Evolutionary conservation across 2,329 filamentous ascomycete genomes (phyloP), one percentile per base, ranked within the genome.

Genomic region (Hypocrella siamensis): DNA sequence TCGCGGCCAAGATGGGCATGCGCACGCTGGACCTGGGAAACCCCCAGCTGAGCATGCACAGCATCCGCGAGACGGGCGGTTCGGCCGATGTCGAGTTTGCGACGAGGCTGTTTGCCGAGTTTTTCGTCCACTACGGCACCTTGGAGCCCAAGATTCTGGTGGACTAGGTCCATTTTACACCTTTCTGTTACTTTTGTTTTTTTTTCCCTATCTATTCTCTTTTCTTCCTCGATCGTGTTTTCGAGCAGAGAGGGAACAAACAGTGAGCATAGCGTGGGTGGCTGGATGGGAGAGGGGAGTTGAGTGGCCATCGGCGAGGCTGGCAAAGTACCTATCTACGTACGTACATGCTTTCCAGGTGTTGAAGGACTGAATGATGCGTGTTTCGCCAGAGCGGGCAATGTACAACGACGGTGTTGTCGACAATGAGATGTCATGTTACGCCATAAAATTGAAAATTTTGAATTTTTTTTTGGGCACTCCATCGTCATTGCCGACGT

Each of bases 11-110:
- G 36, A 62, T 96, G 45, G 90, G 90, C 35, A 75, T 84, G 33
- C 68, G 90, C 39, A 96, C 90, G 2, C 65, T 98, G 28, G 90
- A 98, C 57, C 58, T 96, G 35, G 88, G 88, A 8, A 96, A 94
- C 57, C 79, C 88, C 18, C 88, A 96, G 61, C 63, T 94, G 40
- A 85, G 80, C 51, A 96, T 96, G 90, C 88, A 96, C 59, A 90
- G 81, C 49, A 94, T 94, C 48, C 75, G 90, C 33, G 90, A 96
- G 65, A 93, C 83, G 27, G 81, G 82, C 17, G 90, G 90, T 25
- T 75, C 79, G 2, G 73, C 85, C 45, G 88, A 98, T 57, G 79
- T 96, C 1, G 81, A 80, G 43, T 73, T 90, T 57, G 81, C 82
- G 0, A 75, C 93, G 40, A 77, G 79, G 47, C 53, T 98, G 32